Evolutionary conservation across 1,139 yeast genomes (phyloP).

Genomic region (Suhomyces taliae): DNA sequence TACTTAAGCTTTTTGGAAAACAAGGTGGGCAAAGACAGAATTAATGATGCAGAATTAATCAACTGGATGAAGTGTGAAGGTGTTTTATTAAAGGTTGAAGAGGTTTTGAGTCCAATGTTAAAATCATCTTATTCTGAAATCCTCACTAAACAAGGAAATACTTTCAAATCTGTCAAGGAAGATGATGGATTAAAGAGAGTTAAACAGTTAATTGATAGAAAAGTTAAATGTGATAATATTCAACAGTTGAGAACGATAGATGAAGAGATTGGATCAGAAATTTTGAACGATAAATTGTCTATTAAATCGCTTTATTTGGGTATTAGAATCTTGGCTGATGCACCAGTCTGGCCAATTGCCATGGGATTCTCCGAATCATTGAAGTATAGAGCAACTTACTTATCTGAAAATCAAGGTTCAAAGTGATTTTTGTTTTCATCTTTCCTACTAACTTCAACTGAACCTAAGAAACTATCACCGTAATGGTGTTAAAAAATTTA

Average conservation of each 20-base stretch:
- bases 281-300: constrained; percentile 48
- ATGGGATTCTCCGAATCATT: constrained; percentile 74
- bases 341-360: constrained; percentile 82
- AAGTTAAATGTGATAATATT: not conserved
- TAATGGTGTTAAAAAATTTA: too few relatives aligned
- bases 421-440: not conserved
- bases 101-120: constrained; percentile 43
- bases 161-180: constrained; percentile 41
- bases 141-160: constrained; percentile 54
- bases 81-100: constrained; percentile 56
- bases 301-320: constrained; percentile 63
- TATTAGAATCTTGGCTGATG: constrained; percentile 71
- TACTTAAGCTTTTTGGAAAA: constrained; percentile 56
- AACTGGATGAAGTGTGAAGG: constrained; percentile 51
- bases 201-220: constrained; percentile 23
- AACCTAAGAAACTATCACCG: too few relatives aligned
- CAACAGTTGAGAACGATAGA: constrained; percentile 1
- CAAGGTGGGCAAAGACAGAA: constrained; percentile 10
- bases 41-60: constrained; percentile 33
- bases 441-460: not conserved
- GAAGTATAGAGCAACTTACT: constrained; percentile 58
- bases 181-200: constrained; percentile 22
- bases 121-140: constrained; percentile 48
- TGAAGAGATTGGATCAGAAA: constrained; percentile 11
- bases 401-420: constrained; percentile 1